Evolutionary conservation across 257 asterid species (phyloP).

Genomic region (Solanum piurae): DNA sequence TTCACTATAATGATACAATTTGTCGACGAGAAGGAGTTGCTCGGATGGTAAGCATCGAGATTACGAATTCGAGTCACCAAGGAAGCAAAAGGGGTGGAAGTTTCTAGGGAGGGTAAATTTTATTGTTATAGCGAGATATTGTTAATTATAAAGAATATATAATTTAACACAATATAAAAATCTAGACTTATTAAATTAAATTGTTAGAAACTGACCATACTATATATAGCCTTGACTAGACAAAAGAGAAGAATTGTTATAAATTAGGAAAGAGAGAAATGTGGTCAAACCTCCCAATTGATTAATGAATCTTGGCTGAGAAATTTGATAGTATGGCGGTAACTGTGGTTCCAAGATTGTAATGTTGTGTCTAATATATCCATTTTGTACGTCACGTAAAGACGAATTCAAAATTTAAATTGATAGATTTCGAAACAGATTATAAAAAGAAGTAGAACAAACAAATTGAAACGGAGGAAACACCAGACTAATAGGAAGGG

Average conservation of each 20-base stretch:
- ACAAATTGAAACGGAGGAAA: neutral
- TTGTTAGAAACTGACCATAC: neutral
- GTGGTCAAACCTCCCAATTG: neutral
- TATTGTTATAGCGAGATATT: too few species aligned
- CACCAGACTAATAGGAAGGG: neutral
- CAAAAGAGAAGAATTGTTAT: neutral
- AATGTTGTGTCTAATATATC: neutral
- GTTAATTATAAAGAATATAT: neutral
- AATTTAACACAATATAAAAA: neutral
- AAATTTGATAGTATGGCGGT: neutral
- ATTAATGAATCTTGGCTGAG: neutral
- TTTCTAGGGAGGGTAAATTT: too few species aligned
- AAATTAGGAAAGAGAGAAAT: neutral
- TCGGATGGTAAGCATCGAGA: too few species aligned
- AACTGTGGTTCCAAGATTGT: slow-evolving; percentile 7
- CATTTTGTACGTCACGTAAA: too few species aligned
- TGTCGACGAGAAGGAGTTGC: neutral
- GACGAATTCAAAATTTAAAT: neutral
- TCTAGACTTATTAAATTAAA: neutral
- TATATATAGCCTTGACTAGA: neutral
- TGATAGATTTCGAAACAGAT: accelerated
- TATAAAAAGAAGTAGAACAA: neutral
- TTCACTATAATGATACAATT: neutral
- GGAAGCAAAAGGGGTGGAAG: too few species aligned
- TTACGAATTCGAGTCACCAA: too few species aligned